These are phyloP conservation scores for Filosporella fistucella DNA, from an alignment of 495 filamentous ascomycete genomes.

Conservation along the genomic window DNA sequence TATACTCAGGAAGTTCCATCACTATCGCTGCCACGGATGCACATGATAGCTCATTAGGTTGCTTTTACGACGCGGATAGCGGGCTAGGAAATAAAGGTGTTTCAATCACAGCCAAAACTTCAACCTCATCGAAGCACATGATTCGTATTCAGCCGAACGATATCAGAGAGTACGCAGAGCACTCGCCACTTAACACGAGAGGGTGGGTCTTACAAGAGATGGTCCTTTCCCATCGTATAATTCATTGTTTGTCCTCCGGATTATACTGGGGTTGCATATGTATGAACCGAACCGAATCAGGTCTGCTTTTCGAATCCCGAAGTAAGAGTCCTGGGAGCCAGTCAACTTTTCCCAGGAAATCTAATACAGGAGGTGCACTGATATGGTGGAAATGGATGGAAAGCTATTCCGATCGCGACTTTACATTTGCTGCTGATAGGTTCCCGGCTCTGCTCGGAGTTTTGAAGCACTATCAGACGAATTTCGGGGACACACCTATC, in stretches of 20 bases:
- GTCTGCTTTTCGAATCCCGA: not conserved
- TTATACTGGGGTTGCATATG: constrained; percentile 38
- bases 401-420: constrained; percentile 11
- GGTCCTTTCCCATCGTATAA: constrained; percentile 31
- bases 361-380: not conserved
- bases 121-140: not conserved
- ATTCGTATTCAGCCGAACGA: not conserved
- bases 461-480: constrained; percentile 14
- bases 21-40: constrained; percentile 12
- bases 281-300: constrained; percentile 9
- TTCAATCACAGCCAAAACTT: not conserved
- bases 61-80: not conserved
- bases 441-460: constrained; percentile 27
- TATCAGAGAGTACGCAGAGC: not conserved
- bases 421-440: constrained; percentile 26
- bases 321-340: not conserved
- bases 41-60: not conserved
- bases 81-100: not conserved
- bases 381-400: constrained; percentile 10
- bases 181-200: constrained; percentile 1
- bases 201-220: constrained; percentile 38
- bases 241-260: constrained; percentile 33
- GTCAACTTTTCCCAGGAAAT: not conserved
- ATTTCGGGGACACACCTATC: not conserved
- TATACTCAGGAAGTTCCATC: constrained; percentile 8